Evolutionary conservation across 2,329 filamentous ascomycete genomes (phyloP), one percentile per base, ranked within the genome.

Genomic region (Colletotrichum neosansevieriae): DNA sequence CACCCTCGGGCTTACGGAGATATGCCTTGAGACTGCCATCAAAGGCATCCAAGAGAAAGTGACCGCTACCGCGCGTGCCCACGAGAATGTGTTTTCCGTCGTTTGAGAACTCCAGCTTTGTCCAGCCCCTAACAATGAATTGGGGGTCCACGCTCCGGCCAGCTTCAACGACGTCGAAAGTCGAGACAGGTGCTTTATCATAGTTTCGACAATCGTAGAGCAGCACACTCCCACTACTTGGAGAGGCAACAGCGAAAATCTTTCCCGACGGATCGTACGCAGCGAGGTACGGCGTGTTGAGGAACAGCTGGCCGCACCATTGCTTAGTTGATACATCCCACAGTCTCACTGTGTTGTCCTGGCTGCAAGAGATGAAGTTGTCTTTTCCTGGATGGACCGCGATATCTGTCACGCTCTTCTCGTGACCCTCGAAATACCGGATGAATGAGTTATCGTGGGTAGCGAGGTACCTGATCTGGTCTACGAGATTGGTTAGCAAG

Each of bases 371-470:
- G 66, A 99, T 89, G 82, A 99, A 98, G 72, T 92, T 91, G 79
- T 99, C 96, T 74, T 88, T 89, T 54, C 93, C 92, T 0, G 96
- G 96, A 72, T 94, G 95, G 71, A 98, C 87, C 1, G 92, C 85
- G 32, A 99, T 86, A 69, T 87, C 92, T 17, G 95, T 98, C 40
- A 99, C 96, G 63, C 90, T 86, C 67, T 88, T 91, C 47, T 92
- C 92, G 79, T 99, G 96, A 57, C 95, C 96, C 70, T 93, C 91
- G 78, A 98, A 99, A 81, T 99, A 99, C 71, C 96, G 92, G 70
- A 98, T 92, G 79, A 97, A 99, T 67, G 91, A 92, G 81, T 98
- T 98, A 79, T 98, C 96, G 80, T 99, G 96, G 12, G 91, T 97
- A 64, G 89, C 97, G 70, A 94, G 91, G 81, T 92, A 98, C 77